Conservation (phyloP, 2,329 filamentous ascomycete species). For the Botrytis fabae region DNA sequence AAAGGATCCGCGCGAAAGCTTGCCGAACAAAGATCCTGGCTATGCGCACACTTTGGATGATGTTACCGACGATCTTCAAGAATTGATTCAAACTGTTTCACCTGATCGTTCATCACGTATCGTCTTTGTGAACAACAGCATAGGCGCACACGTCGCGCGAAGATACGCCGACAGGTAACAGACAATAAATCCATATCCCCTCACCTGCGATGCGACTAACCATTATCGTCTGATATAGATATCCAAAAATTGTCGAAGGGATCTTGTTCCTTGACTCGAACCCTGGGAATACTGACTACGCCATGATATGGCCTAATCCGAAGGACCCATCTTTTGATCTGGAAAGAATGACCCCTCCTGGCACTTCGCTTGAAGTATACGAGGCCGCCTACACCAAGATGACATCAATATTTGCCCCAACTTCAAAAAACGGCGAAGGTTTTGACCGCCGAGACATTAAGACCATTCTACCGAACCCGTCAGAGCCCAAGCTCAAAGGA, state of each 20-base stretch:
- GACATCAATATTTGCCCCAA: neutral
- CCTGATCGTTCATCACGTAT: neutral
- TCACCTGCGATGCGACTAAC: accelerated
- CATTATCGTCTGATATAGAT: neutral
- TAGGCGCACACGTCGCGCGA: neutral
- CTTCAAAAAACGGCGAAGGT: neutral
- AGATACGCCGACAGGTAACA: neutral
- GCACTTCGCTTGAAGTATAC: neutral
- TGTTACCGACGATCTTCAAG: neutral
- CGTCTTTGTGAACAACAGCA: neutral
- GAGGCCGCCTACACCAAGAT: neutral
- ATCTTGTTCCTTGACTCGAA: neutral
- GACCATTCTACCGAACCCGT: neutral
- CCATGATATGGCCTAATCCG: neutral
- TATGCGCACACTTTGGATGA: neutral
- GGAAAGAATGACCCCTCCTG: neutral
- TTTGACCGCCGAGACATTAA: neutral
- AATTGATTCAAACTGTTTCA: neutral
- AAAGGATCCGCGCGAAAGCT: neutral
- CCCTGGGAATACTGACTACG: neutral
- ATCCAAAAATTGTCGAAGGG: constrained; percentile 40
- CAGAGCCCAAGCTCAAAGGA: neutral
- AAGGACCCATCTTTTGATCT: neutral
- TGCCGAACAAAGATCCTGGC: neutral
- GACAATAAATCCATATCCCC: neutral